Evolutionary conservation across 2,329 filamentous ascomycete genomes (phyloP).

Genomic region (Diaporthe sp.): DNA sequence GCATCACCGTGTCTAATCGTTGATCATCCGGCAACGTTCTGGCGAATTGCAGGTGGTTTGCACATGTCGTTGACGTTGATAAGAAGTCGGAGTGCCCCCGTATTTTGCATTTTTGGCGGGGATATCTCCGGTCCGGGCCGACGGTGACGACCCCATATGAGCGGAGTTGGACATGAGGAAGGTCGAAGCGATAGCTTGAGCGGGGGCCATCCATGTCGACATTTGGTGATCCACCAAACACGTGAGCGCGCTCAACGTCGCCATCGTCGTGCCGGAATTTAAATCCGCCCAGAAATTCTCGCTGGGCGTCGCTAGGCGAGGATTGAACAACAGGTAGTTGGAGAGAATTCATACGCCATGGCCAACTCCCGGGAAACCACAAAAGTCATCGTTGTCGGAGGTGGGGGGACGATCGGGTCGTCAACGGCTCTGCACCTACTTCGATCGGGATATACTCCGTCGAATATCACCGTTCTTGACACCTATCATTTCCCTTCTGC

Average conservation of each 20-base stretch:
- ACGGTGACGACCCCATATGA: not conserved
- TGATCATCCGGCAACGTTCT: not conserved
- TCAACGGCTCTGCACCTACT: slow-evolving; percentile 58
- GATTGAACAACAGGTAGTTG: too few species aligned
- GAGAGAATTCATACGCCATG: slow-evolving; percentile 36
- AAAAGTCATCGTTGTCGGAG: slow-evolving; percentile 55
- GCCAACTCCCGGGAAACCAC: slow-evolving; percentile 38
- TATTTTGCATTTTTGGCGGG: slow-evolving; percentile 19
- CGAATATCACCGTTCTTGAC: slow-evolving; percentile 58
- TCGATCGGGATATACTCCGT: slow-evolving; percentile 52
- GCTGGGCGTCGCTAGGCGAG: not conserved
- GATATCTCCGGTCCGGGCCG: slow-evolving; percentile 28
- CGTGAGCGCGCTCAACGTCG: slow-evolving; percentile 1
- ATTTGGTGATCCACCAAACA: not conserved
- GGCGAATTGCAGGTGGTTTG: not conserved
- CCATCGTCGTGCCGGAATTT: not conserved
- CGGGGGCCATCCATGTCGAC: slow-evolving; percentile 1
- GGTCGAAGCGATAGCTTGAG: slow-evolving; percentile 22
- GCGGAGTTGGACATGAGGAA: slow-evolving; percentile 11
- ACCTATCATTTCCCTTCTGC: slow-evolving; percentile 56
- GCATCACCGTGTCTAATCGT: not conserved
- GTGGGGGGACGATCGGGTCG: slow-evolving; percentile 57
- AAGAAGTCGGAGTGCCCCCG: slow-evolving; percentile 23
- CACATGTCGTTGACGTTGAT: not conserved
- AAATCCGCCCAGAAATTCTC: not conserved